Base-by-base conservation (phyloP, 768 basidiomycete genomes). In the Pisolithus orientalis region DNA sequence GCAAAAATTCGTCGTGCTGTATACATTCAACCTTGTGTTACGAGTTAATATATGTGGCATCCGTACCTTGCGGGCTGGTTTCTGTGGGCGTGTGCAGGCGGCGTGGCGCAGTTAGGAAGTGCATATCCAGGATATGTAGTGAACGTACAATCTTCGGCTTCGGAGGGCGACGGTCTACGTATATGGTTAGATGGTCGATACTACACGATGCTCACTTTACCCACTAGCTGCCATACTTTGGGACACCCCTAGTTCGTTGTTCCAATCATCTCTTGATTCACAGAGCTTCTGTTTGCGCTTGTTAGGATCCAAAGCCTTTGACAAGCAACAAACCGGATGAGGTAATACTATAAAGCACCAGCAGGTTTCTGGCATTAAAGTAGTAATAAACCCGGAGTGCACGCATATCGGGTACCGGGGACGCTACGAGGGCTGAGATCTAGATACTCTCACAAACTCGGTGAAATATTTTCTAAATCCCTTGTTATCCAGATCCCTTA, bases 381-480 rank as follows among this genome's bases (percentile, higher is more conserved):
- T 34, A 34, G 34, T 13, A 34, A 34, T 34, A 34, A 34, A 34
- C 31, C 31, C 31, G 0, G 9, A 32, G 31, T 32, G 10, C 31
- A 32, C 9, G 31, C 31, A 32, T 32, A 9, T 9, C 31, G 31
- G 31, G 31, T 32, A 32, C 31, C 48, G 14, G 9, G 11, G 27
- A 44, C 31, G 65, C 73, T 79, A 85, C 72, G 72, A 57, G 21
- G 62, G 69, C 52, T 64, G 68, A 53, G 79, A 72, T 54, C 86
- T 82, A 45, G 85, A 87, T 47, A 84, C 79, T 51, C 83, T 81
- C 44, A 93, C 84, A 60, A 92, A 82, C 61, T 92, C 90, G 25
- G 85, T 79, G 68, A 91, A 92, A 70, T 90, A 93, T 75, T 89
- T 92, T 61, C 87, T 77, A 72, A 93, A 93, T 34, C 67, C 72